Conservation (phyloP, 208 protist species). For the Crithidia thermophila region DNA sequence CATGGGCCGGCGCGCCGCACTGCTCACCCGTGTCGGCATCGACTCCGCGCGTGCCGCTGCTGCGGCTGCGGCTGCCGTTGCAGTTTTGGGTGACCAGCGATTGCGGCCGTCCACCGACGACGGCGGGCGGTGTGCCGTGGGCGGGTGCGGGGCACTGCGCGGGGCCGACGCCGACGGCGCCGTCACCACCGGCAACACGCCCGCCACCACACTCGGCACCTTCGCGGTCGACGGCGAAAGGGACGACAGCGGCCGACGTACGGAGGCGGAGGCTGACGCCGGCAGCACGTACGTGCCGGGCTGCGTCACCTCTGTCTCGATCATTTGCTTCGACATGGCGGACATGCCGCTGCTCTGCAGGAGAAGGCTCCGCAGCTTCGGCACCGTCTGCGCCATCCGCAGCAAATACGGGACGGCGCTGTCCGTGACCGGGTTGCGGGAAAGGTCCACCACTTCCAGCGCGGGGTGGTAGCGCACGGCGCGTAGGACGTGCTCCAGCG, state of each 20-base stretch:
- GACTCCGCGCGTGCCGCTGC: constrained; percentile 19
- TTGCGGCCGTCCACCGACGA: constrained; percentile 1
- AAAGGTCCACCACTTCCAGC: constrained; percentile 52
- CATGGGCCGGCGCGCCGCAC: not conserved
- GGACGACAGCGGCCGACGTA: not conserved
- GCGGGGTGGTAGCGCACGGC: constrained; percentile 47
- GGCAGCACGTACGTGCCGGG: constrained; percentile 13
- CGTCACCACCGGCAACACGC: not conserved
- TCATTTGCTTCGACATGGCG: constrained; percentile 13
- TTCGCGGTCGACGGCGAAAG: not conserved
- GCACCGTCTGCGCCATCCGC: constrained; percentile 37
- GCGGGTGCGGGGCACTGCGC: constrained; percentile 14
- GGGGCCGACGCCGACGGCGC: not conserved
- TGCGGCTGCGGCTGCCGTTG: too few species aligned
- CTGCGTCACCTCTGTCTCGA: constrained; percentile 27
- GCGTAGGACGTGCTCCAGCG: constrained; percentile 27
- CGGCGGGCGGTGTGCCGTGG: constrained; percentile 1
- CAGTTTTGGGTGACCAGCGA: not conserved
- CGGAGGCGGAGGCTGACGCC: not conserved
- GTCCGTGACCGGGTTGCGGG: constrained; percentile 60
- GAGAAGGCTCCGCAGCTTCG: constrained; percentile 34
- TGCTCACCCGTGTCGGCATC: constrained; percentile 1
- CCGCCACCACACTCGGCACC: not conserved
- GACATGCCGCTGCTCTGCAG: constrained; percentile 50
- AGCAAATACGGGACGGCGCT: constrained; percentile 32